Percentiles rank a stretch among this genome's conserved stretches.
phyloP scores from a whole-genome alignment of 768 basidiomycete species.

The Agrocybe chaxingu region DNA sequence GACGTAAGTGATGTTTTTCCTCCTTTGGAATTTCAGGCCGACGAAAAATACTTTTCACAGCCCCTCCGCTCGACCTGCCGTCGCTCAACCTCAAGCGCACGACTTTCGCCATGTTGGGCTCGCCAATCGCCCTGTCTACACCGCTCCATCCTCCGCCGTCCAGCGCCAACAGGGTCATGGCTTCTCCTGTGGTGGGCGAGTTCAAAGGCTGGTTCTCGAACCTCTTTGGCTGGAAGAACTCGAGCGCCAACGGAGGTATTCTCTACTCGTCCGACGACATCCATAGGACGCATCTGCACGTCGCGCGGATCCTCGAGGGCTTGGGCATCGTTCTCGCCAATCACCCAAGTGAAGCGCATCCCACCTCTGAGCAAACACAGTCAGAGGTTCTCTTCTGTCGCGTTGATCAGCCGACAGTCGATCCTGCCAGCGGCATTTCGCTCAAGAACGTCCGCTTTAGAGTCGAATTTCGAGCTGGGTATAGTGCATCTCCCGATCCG shows the following conservation, averaged over 20 bases:
- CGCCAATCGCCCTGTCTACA: conserved; percentile 44
- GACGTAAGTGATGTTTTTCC: conserved; percentile 41
- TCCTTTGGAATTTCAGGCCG: not conserved
- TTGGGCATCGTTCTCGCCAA: conserved; percentile 56
- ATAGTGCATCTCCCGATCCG: not conserved
- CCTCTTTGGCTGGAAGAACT: conserved; percentile 88
- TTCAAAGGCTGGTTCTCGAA: conserved; percentile 95
- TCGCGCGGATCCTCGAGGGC: conserved; percentile 58
- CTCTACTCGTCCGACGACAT: conserved; percentile 58
- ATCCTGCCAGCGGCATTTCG: conserved; percentile 37
- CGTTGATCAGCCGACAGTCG: conserved; percentile 46
- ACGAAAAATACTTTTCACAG: conserved; percentile 27
- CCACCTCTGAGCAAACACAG: conserved; percentile 8
- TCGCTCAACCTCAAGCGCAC: conserved; percentile 44
- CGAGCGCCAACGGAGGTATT: conserved; percentile 32
- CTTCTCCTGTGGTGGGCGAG: conserved; percentile 76
- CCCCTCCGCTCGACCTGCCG: conserved; percentile 53
- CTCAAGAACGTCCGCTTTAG: conserved; percentile 82
- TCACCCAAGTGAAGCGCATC: conserved; percentile 20
- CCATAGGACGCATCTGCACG: conserved; percentile 60
- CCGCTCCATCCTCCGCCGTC: conserved; percentile 30
- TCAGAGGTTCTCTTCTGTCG: conserved; percentile 38
- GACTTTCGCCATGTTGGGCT: conserved; percentile 40
- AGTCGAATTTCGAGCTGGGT: conserved; percentile 59
- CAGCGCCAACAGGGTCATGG: conserved; percentile 33